Evolutionary conservation across 2,329 filamentous ascomycete genomes (phyloP), one percentile per base, ranked within the genome.

Genomic region (Fusarium sp.): DNA sequence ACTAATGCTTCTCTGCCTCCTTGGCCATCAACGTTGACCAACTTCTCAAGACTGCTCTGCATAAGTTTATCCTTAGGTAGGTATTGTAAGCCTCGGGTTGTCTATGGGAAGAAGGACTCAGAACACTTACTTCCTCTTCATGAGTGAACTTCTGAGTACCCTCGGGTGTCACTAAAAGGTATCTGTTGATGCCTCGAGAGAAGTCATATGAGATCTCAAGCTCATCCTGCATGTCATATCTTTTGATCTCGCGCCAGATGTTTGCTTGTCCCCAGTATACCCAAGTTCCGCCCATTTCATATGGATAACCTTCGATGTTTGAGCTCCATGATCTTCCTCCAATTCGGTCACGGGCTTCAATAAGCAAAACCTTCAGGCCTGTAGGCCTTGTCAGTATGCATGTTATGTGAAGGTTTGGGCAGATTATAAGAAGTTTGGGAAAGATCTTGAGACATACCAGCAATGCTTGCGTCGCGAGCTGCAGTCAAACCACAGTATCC

Each of bases 201-300:
- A 80, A 81, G 49, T 82, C 79, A 23, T 79, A 80, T 0, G 79
- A 80, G 5, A 75, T 45, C 25, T 80, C 77, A 4, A 82, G 67
- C 2, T 81, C 76, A 20, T 78, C 73, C 15, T 77, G 74, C 77
- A 85, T 80, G 5, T 77, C 72, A 57, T 85, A 85, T n/a, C 82
- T 69, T 1, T 77, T 74, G 5, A 85, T 79, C 51, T 85, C 83
- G 5, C 80, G 74, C 77, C 78, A 82, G 4, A 82, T 72, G 31
- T 81, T 78, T 0, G 81, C 73, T 47, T 82, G 80, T 3, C 75
- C 74, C 81, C 81, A 83, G 52, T 80, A 80, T 0, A 85, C 76
- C 82, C 82, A 85, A 0, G 82, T 83, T 0, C 83, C 83, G 0
- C 83, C 83, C 78, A 85, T 80, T 49, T 85, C 83, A 47, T 78